Evolutionary conservation across 2,329 filamentous ascomycete species (phyloP), one percentile per base, ranked within the genome.

Genomic region (Berkeleyomyces rouxiae): DNA sequence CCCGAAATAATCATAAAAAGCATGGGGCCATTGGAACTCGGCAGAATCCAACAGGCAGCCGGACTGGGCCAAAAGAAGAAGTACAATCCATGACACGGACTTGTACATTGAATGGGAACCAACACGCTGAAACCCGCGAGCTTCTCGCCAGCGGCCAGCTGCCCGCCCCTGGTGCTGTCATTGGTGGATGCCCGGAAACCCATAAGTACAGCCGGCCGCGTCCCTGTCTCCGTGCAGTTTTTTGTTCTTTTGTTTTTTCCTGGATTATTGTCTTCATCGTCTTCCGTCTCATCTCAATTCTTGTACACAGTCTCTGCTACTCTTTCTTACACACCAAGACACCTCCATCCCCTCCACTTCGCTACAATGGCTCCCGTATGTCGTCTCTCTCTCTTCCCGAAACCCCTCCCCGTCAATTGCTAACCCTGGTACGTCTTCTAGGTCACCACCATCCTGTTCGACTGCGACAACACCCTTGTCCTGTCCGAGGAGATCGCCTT

Each of bases 391-490:
- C 13, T 10, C n/a, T n/a, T 33, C 23, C 16, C 33, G 4, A 46
- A 39, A 42, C 47, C 33, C 4, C 42, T 44, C n/a, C 42, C 61
- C 55, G 7, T 43, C 40, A 23, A 23, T 16, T 13, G 10, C 42
- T 13, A 9, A 33, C 37, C 47, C 43, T 40, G 44, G 11, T 59
- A 3, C 44, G 51, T 57, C 23, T 43, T 43, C 43, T n/a, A 64
- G 62, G 86, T 88, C 74, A 87, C 79, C 63, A 81, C 85, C 67
- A 77, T 90, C 70, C 80, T 90, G 69, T 87, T 90, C 73, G 86
- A 90, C 74, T 85, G 82, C 75, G 82, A 96, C 82, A 96, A 96
- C 81, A 96, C 90, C 67, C 88, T 96, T 72, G 90, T 93, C 72
- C 83, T 93, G 69, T 95, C 89, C 62, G 91, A 96, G 78, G 85